These are phyloP conservation scores for Ogataea paradorogensis DNA, from an alignment of 805 yeast genomes.

Conservation along the genomic window DNA sequence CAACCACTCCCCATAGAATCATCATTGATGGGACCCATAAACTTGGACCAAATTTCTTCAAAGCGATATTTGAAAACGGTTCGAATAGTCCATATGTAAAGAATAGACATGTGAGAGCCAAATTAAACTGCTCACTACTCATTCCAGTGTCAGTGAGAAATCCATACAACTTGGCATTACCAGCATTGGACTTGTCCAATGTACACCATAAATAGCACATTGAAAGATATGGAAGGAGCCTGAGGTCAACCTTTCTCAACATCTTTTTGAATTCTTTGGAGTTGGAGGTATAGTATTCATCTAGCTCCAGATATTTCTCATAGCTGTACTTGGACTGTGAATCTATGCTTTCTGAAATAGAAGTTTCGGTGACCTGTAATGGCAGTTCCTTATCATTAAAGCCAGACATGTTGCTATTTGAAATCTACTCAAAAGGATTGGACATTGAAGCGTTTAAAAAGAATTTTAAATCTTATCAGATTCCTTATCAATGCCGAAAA, in stretches of 20 bases:
- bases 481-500: constrained; percentile 1
- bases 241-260: constrained; percentile 26
- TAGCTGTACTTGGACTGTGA: constrained; percentile 10
- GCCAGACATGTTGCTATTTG: constrained; percentile 1
- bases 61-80: constrained; percentile 36
- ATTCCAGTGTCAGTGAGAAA: constrained; percentile 27
- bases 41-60: constrained; percentile 39
- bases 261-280: constrained; percentile 21
- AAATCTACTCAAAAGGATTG: background rate
- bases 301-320: constrained; percentile 13
- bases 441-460: background rate
- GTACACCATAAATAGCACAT: constrained; percentile 29
- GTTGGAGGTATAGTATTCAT: constrained; percentile 18
- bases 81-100: constrained; percentile 42
- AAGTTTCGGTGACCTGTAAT: constrained; percentile 5
- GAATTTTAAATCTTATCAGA: background rate
- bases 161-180: constrained; percentile 34
- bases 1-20: constrained; percentile 39
- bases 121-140: constrained; percentile 39
- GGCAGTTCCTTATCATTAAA: constrained; percentile 7
- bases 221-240: constrained; percentile 28
- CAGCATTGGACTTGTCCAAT: constrained; percentile 36
- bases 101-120: constrained; percentile 40
- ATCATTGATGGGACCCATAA: constrained; percentile 35
- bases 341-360: constrained; percentile 5